These are phyloP conservation scores for Amniculicola lignicola DNA, from an alignment of 495 filamentous ascomycete species.

Conservation along the genomic window DNA sequence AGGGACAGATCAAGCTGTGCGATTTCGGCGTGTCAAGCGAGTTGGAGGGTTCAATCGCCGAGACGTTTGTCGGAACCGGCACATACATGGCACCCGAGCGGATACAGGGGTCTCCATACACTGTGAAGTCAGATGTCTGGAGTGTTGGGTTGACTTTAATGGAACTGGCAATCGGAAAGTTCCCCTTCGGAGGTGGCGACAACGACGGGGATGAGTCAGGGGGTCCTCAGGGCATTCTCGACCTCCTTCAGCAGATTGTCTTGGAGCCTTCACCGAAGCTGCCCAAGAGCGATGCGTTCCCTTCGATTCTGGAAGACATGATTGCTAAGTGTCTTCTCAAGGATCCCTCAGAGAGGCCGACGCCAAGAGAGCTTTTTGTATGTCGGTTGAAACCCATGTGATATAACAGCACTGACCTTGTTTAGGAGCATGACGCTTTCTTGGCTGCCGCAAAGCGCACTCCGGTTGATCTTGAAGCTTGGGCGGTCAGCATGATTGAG, in stretches of 20 bases:
- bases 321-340: constrained; percentile 94
- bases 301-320: constrained; percentile 89
- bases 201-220: constrained; percentile 66
- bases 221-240: constrained; percentile 88
- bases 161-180: constrained; percentile 94
- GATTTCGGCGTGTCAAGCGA: constrained; percentile 97
- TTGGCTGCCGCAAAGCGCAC: constrained; percentile 93
- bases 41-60: constrained; percentile 92
- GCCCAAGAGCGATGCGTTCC: constrained; percentile 96
- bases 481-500: constrained; percentile 89
- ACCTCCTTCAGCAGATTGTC: constrained; percentile 95
- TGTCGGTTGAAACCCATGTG: constrained; percentile 31
- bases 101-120: constrained; percentile 94
- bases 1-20: constrained; percentile 92
- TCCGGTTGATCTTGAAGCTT: constrained; percentile 82
- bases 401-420: background rate
- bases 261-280: constrained; percentile 90
- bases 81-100: constrained; percentile 99
- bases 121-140: constrained; percentile 98
- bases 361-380: constrained; percentile 80
- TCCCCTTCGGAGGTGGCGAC: constrained; percentile 79
- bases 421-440: constrained; percentile 82
- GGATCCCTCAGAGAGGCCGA: constrained; percentile 78
- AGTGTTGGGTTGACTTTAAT: constrained; percentile 94
- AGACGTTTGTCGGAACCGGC: constrained; percentile 96